phyloP scores from a whole-genome alignment of 768 basidiomycete species.

The Russula dissimulans region DNA sequence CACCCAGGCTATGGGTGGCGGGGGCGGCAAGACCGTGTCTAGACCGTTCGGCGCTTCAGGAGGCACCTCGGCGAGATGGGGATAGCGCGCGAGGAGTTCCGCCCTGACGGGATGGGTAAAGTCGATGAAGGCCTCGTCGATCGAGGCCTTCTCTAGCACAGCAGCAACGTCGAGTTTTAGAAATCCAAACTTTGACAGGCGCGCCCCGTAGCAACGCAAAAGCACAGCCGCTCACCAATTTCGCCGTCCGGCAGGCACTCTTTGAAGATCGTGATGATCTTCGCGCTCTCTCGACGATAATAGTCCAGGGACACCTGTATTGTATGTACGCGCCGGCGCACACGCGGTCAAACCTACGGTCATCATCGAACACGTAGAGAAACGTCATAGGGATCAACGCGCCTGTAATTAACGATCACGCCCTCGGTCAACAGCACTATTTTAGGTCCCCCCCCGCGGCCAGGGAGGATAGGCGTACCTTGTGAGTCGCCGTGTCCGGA shows the following conservation, averaged over 20 bases:
- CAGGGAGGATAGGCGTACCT: conserved; percentile 42
- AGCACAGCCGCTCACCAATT: conserved; percentile 46
- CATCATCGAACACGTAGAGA: background rate
- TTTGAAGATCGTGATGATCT: conserved; percentile 77
- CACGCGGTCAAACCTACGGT: background rate
- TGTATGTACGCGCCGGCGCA: background rate
- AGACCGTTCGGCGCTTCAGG: conserved; percentile 55
- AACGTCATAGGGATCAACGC: background rate
- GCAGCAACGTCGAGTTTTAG: background rate
- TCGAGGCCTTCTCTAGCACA: conserved; percentile 83
- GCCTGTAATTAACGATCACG: background rate
- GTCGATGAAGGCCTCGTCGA: conserved; percentile 96
- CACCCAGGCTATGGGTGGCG: conserved; percentile 57
- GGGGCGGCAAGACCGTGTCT: conserved; percentile 70
- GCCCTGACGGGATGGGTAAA: conserved; percentile 76
- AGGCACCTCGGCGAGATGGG: conserved; percentile 66
- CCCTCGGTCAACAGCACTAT: background rate
- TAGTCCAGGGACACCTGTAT: conserved; percentile 81
- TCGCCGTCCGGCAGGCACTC: conserved; percentile 70
- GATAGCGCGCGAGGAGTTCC: conserved; percentile 61
- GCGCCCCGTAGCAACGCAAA: background rate
- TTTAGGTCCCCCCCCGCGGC: background rate
- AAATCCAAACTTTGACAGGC: background rate
- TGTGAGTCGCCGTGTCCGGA: conserved; percentile 83
- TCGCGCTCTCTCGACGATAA: conserved; percentile 84